A percentile compares a stretch with the other conserved stretches of the same genome.
Conservation (phyloP, 371 early-diverging fungal genomes). For the Mortierella sp. region DNA sequence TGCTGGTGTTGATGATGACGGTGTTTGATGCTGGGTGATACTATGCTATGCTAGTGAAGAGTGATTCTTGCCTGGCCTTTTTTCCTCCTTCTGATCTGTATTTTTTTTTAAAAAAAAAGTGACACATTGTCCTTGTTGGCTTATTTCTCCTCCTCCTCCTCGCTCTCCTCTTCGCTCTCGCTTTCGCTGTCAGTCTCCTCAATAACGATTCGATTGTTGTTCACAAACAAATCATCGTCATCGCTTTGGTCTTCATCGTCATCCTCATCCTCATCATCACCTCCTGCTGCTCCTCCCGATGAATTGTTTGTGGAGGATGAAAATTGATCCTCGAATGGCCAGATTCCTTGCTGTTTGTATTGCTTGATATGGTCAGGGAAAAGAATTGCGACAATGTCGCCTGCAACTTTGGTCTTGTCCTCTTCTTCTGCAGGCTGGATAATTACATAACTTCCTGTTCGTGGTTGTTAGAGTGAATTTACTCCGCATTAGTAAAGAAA, state of each 20-base stretch:
- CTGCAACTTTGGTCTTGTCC: conserved; percentile 76
- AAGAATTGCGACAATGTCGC: conserved; percentile 83
- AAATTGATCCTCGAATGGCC: conserved; percentile 66
- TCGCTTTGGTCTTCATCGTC: conserved; percentile 55
- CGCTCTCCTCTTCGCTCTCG: conserved; percentile 40
- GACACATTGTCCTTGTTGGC: no score
- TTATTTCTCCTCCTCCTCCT: conserved; percentile 2
- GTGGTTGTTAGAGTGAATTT: neutral
- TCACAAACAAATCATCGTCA: conserved; percentile 72
- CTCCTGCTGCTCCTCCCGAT: neutral
- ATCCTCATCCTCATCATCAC: neutral
- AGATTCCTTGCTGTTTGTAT: conserved; percentile 71
- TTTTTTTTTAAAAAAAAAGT: no score
- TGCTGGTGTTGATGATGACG: no score
- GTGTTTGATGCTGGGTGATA: neutral
- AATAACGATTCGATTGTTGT: conserved; percentile 69
- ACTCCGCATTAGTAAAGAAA: conserved; percentile 15
- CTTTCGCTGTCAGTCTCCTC: conserved; percentile 48
- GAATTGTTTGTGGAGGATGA: conserved; percentile 10
- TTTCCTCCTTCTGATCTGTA: no score
- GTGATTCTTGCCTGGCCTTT: no score
- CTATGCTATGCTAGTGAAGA: neutral
- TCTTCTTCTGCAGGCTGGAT: conserved; percentile 70
- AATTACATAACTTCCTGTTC: conserved; percentile 75
- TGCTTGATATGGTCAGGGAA: conserved; percentile 83